Base-by-base conservation (phyloP, 371 early-diverging fungal species). In the Smittium culicis region DNA sequence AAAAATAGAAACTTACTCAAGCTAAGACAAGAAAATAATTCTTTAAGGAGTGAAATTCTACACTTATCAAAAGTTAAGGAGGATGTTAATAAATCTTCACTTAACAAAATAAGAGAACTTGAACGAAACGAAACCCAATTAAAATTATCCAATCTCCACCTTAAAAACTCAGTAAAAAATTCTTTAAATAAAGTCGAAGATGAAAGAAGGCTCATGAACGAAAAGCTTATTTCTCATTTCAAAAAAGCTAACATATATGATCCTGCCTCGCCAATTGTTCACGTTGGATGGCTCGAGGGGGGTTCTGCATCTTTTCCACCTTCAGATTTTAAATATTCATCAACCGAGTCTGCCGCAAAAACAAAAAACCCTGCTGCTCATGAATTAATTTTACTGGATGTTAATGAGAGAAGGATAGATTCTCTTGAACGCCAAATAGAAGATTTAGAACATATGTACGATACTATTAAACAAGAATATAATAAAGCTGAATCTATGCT, bases 1-100 rank as follows among this genome's bases (percentile, higher is more conserved):
- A 45, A 66, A 24, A 66, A 66, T 24, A 54, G 30, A 66, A 66
- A 66, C 14, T 16, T 66, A 35, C 8, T 55, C 20, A 66, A 66
- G 24, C 32, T 34, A 30, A 24, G 31, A 24, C 54, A 66, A 45
- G 66, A 66, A 56, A 66, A 66, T n/a, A 66, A 66, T 66, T 3
- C 11, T 11, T n/a, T 66, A 32, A 45, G 66, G n/a, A 55, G 34
- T 24, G 57, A 66, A 35, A 35, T 66, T 2, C 45, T 66, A 20
- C 17, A 66, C 11, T 30, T 55, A 32, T 56, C 54, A 24, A 2
- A 61, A 20, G 14, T 29, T 5, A 3, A 11, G 17, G 66, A 66
- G 32, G 28, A 66, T 11, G 8, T 31, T 24, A 16, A 30, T 16
- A 24, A 3, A 5, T 30, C 30, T n/a, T 2, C 11, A 14, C n/a